phyloP scores from a whole-genome alignment of 2,329 filamentous ascomycete species.

The Cladophialophora psammophila region DNA sequence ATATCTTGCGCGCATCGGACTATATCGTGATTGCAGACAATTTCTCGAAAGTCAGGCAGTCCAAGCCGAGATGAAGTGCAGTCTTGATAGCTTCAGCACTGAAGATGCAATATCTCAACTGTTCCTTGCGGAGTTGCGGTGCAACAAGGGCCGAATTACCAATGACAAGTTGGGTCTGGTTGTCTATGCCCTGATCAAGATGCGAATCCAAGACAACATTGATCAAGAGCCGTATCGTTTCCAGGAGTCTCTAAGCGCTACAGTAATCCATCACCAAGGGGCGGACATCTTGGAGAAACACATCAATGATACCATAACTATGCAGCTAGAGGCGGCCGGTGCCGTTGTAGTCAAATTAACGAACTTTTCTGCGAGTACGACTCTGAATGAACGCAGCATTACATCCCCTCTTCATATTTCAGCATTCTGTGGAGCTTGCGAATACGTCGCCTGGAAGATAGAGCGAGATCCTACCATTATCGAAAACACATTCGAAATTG shows the following conservation, averaged over 20 bases:
- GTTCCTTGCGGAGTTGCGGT: not conserved
- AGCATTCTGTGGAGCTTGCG: not conserved
- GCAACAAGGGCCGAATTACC: not conserved
- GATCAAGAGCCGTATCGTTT: not conserved
- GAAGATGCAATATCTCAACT: not conserved
- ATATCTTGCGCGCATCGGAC: not conserved
- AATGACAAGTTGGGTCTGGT: not conserved
- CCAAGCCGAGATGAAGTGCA: not conserved
- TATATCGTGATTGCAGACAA: not conserved
- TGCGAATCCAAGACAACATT: not conserved
- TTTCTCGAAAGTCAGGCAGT: not conserved
- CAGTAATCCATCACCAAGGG: not conserved
- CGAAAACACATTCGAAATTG: not conserved
- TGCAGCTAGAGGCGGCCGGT: too few relatives aligned
- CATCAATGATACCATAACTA: too few relatives aligned
- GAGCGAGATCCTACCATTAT: constrained; percentile 1
- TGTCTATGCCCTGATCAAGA: not conserved
- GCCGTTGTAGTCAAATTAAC: too few relatives aligned
- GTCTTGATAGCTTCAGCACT: not conserved
- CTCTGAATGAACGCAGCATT: too few relatives aligned
- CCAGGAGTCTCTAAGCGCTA: not conserved
- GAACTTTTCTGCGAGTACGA: too few relatives aligned
- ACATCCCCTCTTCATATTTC: not conserved
- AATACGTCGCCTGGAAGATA: not conserved
- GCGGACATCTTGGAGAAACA: not conserved